Evolutionary conservation across 495 filamentous ascomycete genomes (phyloP).

Genomic region (Apiosordaria backusii): DNA sequence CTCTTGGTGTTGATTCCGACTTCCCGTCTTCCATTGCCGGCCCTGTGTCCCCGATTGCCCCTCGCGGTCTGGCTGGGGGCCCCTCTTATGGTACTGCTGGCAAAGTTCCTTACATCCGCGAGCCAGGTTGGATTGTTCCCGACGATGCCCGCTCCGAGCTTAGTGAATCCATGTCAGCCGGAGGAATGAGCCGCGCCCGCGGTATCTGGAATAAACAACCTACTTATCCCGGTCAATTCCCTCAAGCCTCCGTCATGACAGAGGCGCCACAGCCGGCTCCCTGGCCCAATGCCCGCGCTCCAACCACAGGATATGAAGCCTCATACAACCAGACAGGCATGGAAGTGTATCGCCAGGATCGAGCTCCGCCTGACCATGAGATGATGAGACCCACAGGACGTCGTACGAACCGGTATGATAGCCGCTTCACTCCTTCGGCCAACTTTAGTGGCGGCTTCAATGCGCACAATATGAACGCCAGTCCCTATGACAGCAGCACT

Average conservation of each 20-base stretch:
- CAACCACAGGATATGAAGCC: conserved; percentile 28
- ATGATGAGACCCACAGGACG: conserved; percentile 37
- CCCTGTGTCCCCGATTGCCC: conserved; percentile 19
- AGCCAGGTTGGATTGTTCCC: conserved; percentile 58
- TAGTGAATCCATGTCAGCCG: conserved; percentile 58
- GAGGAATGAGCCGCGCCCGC: conserved; percentile 56
- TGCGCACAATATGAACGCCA: conserved; percentile 26
- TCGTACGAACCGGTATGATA: conserved; percentile 44
- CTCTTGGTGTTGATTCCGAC: conserved; percentile 27
- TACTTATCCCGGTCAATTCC: conserved; percentile 27
- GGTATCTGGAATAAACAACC: conserved; percentile 59
- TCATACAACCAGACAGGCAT: conserved; percentile 30
- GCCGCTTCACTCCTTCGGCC: conserved; percentile 34
- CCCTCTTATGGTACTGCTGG: conserved; percentile 50
- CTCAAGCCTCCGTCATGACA: conserved; percentile 35
- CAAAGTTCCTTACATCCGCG: conserved; percentile 50
- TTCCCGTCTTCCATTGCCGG: conserved; percentile 21
- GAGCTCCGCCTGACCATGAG: conserved; percentile 46
- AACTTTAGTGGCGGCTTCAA: conserved; percentile 24
- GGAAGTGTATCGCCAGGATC: conserved; percentile 43
- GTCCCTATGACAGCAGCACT: conserved; percentile 36
- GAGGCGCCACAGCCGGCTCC: conserved; percentile 35
- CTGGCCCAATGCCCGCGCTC: conserved; percentile 39
- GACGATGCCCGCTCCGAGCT: conserved; percentile 67
- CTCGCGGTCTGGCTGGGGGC: conserved; percentile 24